Percentiles rank a stretch among this genome's conserved stretches.
Evolutionary conservation across 768 basidiomycete species (phyloP).

Genomic region (Boletus rufocinnamomeus): DNA sequence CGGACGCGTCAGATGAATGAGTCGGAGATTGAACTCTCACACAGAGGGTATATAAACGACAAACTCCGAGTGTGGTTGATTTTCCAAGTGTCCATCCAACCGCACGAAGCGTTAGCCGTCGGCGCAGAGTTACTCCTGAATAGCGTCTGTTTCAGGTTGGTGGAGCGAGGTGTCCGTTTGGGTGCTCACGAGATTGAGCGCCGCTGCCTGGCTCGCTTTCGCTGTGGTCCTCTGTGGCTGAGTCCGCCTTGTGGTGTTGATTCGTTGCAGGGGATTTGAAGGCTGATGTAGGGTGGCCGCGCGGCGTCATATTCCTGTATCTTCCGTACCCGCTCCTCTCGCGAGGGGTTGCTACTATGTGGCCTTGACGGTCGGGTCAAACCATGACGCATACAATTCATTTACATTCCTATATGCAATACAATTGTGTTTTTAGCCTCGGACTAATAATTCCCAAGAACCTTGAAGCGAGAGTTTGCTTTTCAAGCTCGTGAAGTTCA

Average conservation of each 20-base stretch:
- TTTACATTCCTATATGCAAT: background rate
- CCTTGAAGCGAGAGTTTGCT: too few relatives aligned
- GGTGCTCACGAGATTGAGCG: constrained; percentile 54
- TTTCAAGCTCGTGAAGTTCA: background rate
- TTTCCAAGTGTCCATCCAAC: constrained; percentile 67
- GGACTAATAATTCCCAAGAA: background rate
- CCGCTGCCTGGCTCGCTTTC: constrained; percentile 40
- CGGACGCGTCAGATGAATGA: constrained; percentile 15
- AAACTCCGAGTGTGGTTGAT: constrained; percentile 24
- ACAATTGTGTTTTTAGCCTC: background rate
- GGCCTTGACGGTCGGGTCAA: constrained; percentile 79
- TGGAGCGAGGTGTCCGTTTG: constrained; percentile 68
- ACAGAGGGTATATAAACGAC: constrained; percentile 30
- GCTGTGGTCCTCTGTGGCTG: constrained; percentile 37
- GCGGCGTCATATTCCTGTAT: constrained; percentile 84
- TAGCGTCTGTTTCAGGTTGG: constrained; percentile 72
- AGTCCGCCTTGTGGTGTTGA: constrained; percentile 59
- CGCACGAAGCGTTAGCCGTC: constrained; percentile 60
- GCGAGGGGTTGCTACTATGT: constrained; percentile 47
- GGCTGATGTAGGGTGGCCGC: constrained; percentile 45
- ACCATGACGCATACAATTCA: constrained; percentile 72
- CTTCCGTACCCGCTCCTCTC: constrained; percentile 58
- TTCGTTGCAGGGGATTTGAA: constrained; percentile 41
- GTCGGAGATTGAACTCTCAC: constrained; percentile 28
- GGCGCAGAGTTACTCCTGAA: constrained; percentile 48